Evolutionary conservation across 345 rosid genomes (phyloP).

Genomic region (Sonneratia caseolaris): DNA sequence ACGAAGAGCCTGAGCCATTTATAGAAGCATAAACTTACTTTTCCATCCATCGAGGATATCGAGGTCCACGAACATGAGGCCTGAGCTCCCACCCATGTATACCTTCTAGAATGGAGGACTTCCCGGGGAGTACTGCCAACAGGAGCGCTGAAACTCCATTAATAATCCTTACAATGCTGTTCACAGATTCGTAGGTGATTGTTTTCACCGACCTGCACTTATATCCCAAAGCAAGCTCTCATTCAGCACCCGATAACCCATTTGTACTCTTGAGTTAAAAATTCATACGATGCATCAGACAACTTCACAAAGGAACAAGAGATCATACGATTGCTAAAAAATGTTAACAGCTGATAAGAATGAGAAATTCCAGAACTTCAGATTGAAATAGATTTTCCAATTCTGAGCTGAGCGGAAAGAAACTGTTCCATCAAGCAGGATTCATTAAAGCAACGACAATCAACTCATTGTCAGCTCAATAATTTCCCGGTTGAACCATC

Average conservation of each 20-base stretch:
- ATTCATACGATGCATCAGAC: background rate
- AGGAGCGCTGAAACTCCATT: slow-evolving; percentile 80
- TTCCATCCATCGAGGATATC: slow-evolving; percentile 92
- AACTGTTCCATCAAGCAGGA: background rate
- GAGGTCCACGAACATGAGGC: slow-evolving; percentile 80
- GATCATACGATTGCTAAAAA: background rate
- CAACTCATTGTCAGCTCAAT: background rate
- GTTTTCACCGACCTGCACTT: slow-evolving; percentile 90
- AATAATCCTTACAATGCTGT: slow-evolving; percentile 63
- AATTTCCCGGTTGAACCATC: background rate
- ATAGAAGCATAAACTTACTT: slow-evolving; percentile 34
- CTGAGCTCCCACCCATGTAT: slow-evolving; percentile 96
- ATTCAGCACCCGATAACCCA: background rate
- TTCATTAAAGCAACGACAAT: background rate
- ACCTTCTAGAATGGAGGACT: slow-evolving; percentile 77
- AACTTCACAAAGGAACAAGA: background rate
- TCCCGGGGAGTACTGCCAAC: slow-evolving; percentile 65
- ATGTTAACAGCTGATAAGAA: background rate
- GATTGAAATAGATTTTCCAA: background rate
- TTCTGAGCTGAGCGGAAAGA: background rate
- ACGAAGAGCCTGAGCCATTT: background rate
- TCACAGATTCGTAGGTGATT: slow-evolving; percentile 73
- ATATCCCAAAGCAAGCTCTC: slow-evolving; percentile 17
- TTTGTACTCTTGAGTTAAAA: background rate
- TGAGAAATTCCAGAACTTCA: background rate